Percentiles rank a stretch among this genome's conserved stretches.
Conservation (phyloP, 176 grass and related monocot genomes). For the Carex scoparia region DNA sequence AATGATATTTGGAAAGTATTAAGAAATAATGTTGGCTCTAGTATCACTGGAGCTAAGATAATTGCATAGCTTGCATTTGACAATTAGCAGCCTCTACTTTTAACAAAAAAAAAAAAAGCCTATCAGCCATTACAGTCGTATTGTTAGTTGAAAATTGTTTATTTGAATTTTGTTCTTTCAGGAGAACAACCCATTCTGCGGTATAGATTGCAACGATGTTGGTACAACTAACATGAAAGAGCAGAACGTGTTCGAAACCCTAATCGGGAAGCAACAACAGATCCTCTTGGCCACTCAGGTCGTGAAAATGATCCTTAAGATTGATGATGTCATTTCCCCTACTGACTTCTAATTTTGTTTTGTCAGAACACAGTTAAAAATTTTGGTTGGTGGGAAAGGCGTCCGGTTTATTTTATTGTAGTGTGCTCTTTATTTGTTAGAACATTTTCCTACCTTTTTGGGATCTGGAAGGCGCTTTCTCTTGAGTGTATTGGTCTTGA, state of each 20-base stretch:
- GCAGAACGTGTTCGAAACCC: conserved; percentile 61
- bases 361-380: neutral
- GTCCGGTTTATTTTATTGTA: neutral
- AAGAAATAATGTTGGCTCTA: neutral
- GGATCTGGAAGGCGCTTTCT: neutral
- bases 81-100: neutral
- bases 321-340: conserved; percentile 53
- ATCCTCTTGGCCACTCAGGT: conserved; percentile 66
- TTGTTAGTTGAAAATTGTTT: neutral
- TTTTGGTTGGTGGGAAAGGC: neutral
- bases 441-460: neutral
- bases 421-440: neutral
- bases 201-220: conserved; percentile 64
- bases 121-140: neutral
- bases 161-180: conserved; percentile 21
- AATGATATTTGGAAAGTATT: neutral
- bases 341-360: conserved; percentile 47
- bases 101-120: neutral
- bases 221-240: conserved; percentile 59
- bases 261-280: conserved; percentile 79
- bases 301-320: conserved; percentile 88
- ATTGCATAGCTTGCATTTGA: neutral
- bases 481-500: neutral
- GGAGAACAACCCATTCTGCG: conserved; percentile 54
- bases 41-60: neutral